Evolutionary conservation across 2,329 filamentous ascomycete genomes (phyloP).

Genomic region (Aureobasidium uvarum): DNA sequence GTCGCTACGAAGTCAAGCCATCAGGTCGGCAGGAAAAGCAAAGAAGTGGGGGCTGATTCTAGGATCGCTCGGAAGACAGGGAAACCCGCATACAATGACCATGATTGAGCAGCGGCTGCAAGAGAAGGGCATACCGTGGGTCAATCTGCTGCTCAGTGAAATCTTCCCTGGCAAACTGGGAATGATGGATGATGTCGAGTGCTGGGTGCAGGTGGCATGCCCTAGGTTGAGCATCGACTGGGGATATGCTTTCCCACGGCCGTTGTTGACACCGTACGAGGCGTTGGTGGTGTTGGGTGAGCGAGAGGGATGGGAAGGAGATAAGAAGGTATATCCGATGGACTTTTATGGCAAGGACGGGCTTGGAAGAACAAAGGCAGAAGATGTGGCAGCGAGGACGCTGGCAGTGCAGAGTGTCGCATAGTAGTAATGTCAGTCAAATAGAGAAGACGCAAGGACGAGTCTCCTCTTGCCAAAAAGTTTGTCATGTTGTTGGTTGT

Average conservation of each 20-base stretch:
- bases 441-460: background rate
- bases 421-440: background rate
- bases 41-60: slow-evolving; percentile 94
- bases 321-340: slow-evolving; percentile 71
- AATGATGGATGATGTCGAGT: slow-evolving; percentile 89
- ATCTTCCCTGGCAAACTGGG: slow-evolving; percentile 96
- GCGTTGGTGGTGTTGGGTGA: slow-evolving; percentile 84
- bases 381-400: slow-evolving; percentile 31
- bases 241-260: slow-evolving; percentile 92
- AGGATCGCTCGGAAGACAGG: slow-evolving; percentile 87
- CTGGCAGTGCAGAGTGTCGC: slow-evolving; percentile 28
- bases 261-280: slow-evolving; percentile 90
- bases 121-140: slow-evolving; percentile 69
- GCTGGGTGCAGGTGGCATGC: slow-evolving; percentile 98
- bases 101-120: slow-evolving; percentile 78
- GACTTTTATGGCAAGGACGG: slow-evolving; percentile 96
- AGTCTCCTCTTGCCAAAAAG: background rate
- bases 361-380: slow-evolving; percentile 68
- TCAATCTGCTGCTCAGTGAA: slow-evolving; percentile 86
- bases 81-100: slow-evolving; percentile 87
- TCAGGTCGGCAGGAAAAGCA: slow-evolving; percentile 70
- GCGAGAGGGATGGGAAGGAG: slow-evolving; percentile 63
- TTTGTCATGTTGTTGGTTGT: background rate
- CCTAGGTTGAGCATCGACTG: slow-evolving; percentile 97
- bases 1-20: slow-evolving; percentile 71